Evolutionary conservation across 805 yeast genomes (phyloP).

Genomic region (Scheffersomyces amazonensis): DNA sequence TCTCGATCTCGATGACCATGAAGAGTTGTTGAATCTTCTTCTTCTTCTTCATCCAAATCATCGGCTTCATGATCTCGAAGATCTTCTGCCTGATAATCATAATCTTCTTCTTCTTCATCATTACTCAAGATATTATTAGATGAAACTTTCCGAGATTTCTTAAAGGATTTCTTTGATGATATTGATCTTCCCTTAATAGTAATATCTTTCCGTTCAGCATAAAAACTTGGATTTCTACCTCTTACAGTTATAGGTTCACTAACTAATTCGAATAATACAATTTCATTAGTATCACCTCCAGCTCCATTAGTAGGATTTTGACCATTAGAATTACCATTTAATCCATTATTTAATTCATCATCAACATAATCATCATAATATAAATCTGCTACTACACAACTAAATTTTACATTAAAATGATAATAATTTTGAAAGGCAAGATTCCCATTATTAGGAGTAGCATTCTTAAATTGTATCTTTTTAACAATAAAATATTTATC

Average conservation of each 20-base stretch:
- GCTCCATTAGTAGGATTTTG: slow-evolving; percentile 8
- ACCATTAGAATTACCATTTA: slow-evolving; percentile 5
- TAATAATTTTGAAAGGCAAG: slow-evolving; percentile 44
- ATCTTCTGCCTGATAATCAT: not conserved
- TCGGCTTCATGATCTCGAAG: slow-evolving; percentile 4
- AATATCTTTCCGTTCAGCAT: slow-evolving; percentile 50
- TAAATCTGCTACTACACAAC: slow-evolving; percentile 36
- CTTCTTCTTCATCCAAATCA: slow-evolving; percentile 2
- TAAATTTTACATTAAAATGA: slow-evolving; percentile 31
- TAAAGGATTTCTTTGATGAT: slow-evolving; percentile 15
- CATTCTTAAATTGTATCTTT: slow-evolving; percentile 47
- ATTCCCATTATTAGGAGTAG: slow-evolving; percentile 53
- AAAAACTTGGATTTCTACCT: slow-evolving; percentile 62
- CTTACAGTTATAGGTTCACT: slow-evolving; percentile 53
- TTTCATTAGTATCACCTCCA: slow-evolving; percentile 25
- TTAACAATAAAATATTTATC: slow-evolving; percentile 33
- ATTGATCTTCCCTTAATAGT: slow-evolving; percentile 29
- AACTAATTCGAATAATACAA: slow-evolving; percentile 24
- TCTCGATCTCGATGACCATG: not conserved
- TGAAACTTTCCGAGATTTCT: slow-evolving; percentile 6
- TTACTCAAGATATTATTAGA: not conserved
- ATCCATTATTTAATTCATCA: slow-evolving; percentile 20
- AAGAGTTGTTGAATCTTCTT: not conserved
- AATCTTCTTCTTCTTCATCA: slow-evolving; percentile 5
- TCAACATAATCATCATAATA: slow-evolving; percentile 37